Conservation (phyloP, 176 grass and related monocot genomes). For the Oryza meridionalis region DNA sequence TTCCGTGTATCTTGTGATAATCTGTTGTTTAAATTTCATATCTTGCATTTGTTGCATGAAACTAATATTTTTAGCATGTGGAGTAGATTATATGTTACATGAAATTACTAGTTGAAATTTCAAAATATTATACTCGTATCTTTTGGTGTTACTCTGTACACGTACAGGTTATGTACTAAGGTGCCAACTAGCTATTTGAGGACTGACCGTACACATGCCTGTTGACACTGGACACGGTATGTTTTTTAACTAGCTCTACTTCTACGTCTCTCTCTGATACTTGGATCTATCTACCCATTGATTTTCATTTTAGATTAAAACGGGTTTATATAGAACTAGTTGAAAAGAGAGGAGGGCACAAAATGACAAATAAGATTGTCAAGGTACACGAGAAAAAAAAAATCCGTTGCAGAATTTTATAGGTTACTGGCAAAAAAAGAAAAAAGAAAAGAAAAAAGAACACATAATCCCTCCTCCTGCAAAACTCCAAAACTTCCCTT, state of each 20-base stretch:
- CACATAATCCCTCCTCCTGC: background rate
- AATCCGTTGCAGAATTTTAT: background rate
- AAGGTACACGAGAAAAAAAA: background rate
- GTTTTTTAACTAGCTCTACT: constrained; percentile 3
- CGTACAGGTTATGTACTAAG: constrained; percentile 3
- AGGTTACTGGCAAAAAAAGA: background rate
- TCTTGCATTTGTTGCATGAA: background rate
- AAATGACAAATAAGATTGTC: background rate
- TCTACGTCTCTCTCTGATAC: background rate
- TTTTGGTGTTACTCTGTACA: background rate
- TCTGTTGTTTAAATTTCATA: background rate
- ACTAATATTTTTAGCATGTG: constrained; percentile 1
- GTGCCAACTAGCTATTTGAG: background rate
- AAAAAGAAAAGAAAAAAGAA: background rate
- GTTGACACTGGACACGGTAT: background rate
- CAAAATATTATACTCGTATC: background rate
- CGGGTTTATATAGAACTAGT: background rate
- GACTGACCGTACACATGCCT: background rate
- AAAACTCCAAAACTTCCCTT: background rate
- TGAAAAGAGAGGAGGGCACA: background rate
- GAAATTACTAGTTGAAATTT: background rate
- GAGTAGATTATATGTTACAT: background rate
- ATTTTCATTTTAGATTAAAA: constrained; percentile 6
- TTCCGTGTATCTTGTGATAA: background rate
- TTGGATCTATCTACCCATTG: background rate